Conservation (phyloP, 2,329 filamentous ascomycete genomes). For the Arthrocladium fulminans region DNA sequence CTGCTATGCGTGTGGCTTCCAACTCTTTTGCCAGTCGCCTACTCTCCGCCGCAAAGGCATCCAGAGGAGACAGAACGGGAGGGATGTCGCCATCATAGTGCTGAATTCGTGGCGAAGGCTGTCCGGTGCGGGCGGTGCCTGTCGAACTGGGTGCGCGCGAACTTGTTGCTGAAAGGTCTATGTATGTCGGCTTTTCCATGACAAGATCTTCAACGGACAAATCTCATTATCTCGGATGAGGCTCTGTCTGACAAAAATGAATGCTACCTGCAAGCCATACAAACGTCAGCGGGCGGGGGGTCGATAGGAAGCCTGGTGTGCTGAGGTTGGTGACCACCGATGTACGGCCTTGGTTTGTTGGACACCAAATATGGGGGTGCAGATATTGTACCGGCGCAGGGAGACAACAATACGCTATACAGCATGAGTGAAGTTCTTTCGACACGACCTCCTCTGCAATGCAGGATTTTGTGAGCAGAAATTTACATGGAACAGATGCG, state of each 20-base stretch:
- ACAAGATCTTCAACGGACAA: not conserved
- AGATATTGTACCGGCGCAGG: not conserved
- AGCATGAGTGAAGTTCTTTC: not conserved
- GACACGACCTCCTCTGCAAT: not conserved
- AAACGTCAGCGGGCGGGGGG: not conserved
- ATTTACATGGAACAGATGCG: not conserved
- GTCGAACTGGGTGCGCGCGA: constrained; percentile 14
- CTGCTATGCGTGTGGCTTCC: constrained; percentile 61
- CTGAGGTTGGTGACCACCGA: not conserved
- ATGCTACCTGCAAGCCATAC: not conserved
- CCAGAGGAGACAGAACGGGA: constrained; percentile 83
- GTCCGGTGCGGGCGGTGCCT: constrained; percentile 43
- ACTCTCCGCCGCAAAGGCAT: constrained; percentile 89
- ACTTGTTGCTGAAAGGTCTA: constrained; percentile 44
- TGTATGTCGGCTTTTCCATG: constrained; percentile 30
- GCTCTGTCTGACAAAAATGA: constrained; percentile 6
- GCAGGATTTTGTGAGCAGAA: constrained; percentile 2
- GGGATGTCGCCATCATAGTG: constrained; percentile 73
- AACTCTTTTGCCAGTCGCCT: constrained; percentile 79
- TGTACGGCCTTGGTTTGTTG: constrained; percentile 2
- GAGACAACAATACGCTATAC: constrained; percentile 1
- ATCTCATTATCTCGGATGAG: not conserved
- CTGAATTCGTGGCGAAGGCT: constrained; percentile 60
- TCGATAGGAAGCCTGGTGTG: not conserved
- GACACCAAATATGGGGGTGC: not conserved